Percentiles rank a stretch among this genome's conserved stretches.
phyloP scores from a whole-genome alignment of 2,329 filamentous ascomycete genomes.

The Claviceps pusilla region DNA sequence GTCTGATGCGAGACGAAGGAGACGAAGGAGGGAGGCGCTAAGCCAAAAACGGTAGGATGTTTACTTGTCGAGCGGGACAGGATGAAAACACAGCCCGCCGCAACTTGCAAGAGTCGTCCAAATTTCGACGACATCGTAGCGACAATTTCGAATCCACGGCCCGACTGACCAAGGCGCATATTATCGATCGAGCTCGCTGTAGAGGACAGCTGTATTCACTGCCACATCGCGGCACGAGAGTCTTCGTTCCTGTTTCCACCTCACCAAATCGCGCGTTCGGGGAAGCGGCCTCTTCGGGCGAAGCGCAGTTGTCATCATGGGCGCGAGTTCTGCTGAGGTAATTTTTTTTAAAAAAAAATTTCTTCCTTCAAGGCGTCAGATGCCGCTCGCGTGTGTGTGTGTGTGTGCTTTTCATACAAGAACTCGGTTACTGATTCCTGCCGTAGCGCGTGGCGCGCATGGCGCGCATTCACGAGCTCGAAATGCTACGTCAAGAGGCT shows the following conservation, averaged over 20 bases:
- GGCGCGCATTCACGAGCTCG: slow-evolving; percentile 39
- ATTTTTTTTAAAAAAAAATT: too few species aligned
- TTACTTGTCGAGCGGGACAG: slow-evolving; percentile 12
- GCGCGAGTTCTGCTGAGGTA: slow-evolving; percentile 15
- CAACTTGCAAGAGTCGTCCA: background rate
- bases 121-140: background rate
- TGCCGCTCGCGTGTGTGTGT: too few species aligned
- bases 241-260: background rate
- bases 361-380: background rate
- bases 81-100: slow-evolving; percentile 12
- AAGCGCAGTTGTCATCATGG: slow-evolving; percentile 11
- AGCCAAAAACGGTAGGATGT: slow-evolving; percentile 15
- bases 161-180: background rate
- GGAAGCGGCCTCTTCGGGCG: background rate
- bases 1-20: background rate
- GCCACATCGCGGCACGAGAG: background rate
- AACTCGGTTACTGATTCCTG: slow-evolving; percentile 5
- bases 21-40: slow-evolving; percentile 7
- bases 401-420: background rate
- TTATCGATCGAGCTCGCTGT: background rate
- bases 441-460: slow-evolving; percentile 27
- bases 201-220: background rate
- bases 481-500: slow-evolving; percentile 54
- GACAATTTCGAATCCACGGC: background rate
- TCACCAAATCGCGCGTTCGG: background rate